A percentile compares a stretch with the other conserved stretches of the same genome.
Conservation (phyloP, 306 rosid genomes). For the Ceratonia siliqua region DNA sequence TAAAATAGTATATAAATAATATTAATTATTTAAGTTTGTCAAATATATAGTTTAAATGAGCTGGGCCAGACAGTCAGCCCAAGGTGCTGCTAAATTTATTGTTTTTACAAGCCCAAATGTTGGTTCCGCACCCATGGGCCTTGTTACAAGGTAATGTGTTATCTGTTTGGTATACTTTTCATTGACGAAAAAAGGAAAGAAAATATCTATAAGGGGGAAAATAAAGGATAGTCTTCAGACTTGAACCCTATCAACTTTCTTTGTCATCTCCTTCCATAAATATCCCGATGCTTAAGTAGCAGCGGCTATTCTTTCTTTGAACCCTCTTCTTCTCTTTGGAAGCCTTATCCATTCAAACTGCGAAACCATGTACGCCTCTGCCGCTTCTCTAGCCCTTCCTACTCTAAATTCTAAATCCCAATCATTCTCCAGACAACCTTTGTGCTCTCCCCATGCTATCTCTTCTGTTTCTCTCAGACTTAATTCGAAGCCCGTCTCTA, state of each 20-base stretch:
- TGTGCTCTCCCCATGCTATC: slow-evolving; percentile 10
- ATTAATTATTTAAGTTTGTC: too few relatives aligned
- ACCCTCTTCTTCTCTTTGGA: not conserved
- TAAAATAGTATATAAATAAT: too few relatives aligned
- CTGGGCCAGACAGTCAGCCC: too few relatives aligned
- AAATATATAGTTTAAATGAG: too few relatives aligned
- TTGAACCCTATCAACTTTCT: not conserved
- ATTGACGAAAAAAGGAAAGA: too few relatives aligned
- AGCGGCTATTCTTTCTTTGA: not conserved
- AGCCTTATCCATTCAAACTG: slow-evolving; percentile 43
- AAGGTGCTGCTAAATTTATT: too few relatives aligned
- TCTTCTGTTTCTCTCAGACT: slow-evolving; percentile 29
- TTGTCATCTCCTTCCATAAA: not conserved
- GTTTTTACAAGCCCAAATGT: too few relatives aligned
- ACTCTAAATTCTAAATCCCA: slow-evolving; percentile 42
- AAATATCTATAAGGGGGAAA: too few relatives aligned
- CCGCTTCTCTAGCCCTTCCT: slow-evolving; percentile 47
- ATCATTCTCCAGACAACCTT: slow-evolving; percentile 33
- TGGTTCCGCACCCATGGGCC: too few relatives aligned
- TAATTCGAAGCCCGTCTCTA: slow-evolving; percentile 33
- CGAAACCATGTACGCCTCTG: slow-evolving; percentile 51
- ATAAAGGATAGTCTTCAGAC: too few relatives aligned
- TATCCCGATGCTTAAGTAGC: not conserved
- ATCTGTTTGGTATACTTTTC: too few relatives aligned
- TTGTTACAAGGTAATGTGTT: too few relatives aligned